Evolutionary conservation across 306 rosid species (phyloP).

Genomic region (Rosa chinensis): DNA sequence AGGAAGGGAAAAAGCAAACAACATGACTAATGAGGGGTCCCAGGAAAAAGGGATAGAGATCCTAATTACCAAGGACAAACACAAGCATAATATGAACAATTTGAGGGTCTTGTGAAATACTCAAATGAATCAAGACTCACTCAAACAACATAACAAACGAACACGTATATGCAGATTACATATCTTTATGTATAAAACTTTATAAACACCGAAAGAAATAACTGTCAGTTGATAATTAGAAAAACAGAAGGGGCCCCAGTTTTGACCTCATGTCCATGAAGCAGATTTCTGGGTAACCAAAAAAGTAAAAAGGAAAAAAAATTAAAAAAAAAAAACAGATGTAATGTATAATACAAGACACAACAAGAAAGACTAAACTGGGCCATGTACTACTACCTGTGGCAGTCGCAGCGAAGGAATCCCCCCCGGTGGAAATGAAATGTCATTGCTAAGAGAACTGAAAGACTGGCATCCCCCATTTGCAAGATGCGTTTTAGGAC

Average conservation of each 20-base stretch:
- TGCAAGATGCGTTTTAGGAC: conserved; percentile 59
- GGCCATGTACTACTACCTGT: conserved; percentile 67
- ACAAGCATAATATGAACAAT: background rate
- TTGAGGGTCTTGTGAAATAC: background rate
- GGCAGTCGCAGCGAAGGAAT: conserved; percentile 74
- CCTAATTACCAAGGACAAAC: background rate
- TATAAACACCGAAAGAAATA: background rate
- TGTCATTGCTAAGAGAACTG: conserved; percentile 55
- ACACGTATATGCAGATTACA: background rate
- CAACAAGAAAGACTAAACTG: conserved; percentile 3
- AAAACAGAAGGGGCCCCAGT: background rate
- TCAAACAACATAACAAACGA: background rate
- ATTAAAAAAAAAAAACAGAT: background rate
- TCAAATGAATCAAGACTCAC: background rate
- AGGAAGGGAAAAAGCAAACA: background rate
- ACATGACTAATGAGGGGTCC: background rate
- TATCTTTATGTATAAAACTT: background rate
- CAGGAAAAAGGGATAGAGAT: background rate
- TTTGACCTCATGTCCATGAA: background rate
- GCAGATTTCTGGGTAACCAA: background rate
- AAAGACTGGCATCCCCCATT: conserved; percentile 68
- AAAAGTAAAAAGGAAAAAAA: background rate
- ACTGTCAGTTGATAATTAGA: background rate
- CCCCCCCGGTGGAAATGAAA: conserved; percentile 79
- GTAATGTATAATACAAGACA: background rate